Conservation (phyloP, 116 monocot species). For the Posidonia oceanica region DNA sequence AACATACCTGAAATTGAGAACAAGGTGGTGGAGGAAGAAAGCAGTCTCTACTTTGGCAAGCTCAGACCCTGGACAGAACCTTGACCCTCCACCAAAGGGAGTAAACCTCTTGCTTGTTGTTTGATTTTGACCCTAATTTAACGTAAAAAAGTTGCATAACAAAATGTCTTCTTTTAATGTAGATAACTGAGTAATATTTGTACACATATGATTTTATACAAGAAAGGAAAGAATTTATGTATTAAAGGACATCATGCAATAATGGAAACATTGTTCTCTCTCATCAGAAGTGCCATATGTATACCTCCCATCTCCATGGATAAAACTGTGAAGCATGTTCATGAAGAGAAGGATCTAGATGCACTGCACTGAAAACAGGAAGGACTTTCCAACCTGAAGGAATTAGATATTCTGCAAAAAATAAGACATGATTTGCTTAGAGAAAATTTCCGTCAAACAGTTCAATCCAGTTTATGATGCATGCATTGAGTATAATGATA, state of each 20-base stretch:
- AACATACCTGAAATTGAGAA: constrained; percentile 53
- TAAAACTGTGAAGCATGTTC: constrained; percentile 33
- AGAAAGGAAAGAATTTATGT: no score
- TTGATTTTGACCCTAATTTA: constrained; percentile 34
- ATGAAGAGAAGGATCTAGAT: constrained; percentile 53
- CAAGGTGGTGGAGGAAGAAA: constrained; percentile 71
- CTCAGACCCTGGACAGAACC: constrained; percentile 76
- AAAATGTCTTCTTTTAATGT: neutral
- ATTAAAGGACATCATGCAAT: no score
- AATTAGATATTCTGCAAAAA: constrained; percentile 52
- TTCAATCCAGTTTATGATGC: neutral
- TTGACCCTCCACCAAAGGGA: constrained; percentile 71
- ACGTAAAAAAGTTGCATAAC: neutral
- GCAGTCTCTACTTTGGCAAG: constrained; percentile 74
- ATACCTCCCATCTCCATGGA: constrained; percentile 90
- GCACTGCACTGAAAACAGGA: constrained; percentile 63
- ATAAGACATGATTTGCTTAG: neutral
- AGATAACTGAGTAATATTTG: neutral
- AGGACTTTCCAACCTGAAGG: constrained; percentile 86
- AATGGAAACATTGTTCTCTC: neutral
- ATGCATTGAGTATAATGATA: neutral
- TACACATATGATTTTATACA: no score
- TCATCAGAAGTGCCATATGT: neutral
- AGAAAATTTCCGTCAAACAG: neutral
- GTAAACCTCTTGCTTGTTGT: constrained; percentile 45